Evolutionary conservation across 371 early-diverging fungal genomes (phyloP).

Genomic region (Mucor mucedo): DNA sequence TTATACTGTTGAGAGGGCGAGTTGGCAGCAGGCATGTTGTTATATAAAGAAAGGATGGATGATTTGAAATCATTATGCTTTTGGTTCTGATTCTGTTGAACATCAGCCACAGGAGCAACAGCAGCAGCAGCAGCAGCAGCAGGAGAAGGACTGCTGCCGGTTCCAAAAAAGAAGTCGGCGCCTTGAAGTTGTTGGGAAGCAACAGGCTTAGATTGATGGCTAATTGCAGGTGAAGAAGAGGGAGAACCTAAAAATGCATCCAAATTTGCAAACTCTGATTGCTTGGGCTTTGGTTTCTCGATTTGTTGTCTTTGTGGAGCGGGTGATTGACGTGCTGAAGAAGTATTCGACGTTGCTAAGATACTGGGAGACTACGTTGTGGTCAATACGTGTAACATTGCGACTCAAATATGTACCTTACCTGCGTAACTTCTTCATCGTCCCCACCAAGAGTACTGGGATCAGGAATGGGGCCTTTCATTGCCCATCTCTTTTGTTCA

Average conservation of each 20-base stretch:
- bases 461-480: conserved; percentile 76
- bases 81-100: conserved; percentile 27
- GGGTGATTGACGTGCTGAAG: conserved; percentile 20
- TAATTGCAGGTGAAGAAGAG: conserved; percentile 26
- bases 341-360: not conserved
- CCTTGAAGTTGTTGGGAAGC: conserved; percentile 41
- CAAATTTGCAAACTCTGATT: conserved; percentile 45
- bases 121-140: conserved; percentile 16
- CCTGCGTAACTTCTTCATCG: conserved; percentile 25
- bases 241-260: conserved; percentile 50
- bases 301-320: conserved; percentile 17
- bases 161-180: conserved; percentile 48
- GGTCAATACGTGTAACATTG: not conserved
- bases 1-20: conserved; percentile 14
- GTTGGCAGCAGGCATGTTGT: conserved; percentile 30
- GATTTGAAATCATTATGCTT: conserved; percentile 58
- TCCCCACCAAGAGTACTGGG: conserved; percentile 67
- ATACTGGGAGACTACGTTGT: not conserved
- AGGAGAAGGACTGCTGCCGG: conserved; percentile 19
- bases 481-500: conserved; percentile 79
- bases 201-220: conserved; percentile 19
- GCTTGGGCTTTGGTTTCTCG: conserved; percentile 26
- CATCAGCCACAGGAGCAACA: conserved; percentile 1
- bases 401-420: conserved; percentile 1
- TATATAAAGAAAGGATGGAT: conserved; percentile 63